Conservation (phyloP, 495 filamentous ascomycete species). For the Penicillium roqueforti region DNA sequence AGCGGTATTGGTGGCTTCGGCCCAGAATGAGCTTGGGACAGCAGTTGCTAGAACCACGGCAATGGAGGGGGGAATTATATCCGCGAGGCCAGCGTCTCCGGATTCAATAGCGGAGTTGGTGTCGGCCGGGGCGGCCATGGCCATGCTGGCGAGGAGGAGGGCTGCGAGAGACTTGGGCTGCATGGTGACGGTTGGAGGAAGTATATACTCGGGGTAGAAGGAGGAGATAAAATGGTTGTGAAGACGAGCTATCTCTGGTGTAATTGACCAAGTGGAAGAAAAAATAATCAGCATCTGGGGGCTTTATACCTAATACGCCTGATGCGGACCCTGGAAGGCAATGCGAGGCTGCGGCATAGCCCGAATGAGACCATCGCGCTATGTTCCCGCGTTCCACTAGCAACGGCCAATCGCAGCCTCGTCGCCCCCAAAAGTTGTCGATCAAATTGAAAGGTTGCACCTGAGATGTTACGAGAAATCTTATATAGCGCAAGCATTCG, state of each 20-base stretch:
- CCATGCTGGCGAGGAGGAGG: slow-evolving; percentile 18
- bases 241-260: not conserved
- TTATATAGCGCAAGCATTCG: not conserved
- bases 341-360: not conserved
- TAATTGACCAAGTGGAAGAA: not conserved
- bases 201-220: not conserved
- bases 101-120: not conserved
- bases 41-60: slow-evolving; percentile 16
- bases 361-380: not conserved
- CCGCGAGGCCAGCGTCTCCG: not conserved
- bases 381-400: not conserved
- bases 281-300: not conserved
- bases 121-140: slow-evolving; percentile 19
- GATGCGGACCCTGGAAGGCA: not conserved
- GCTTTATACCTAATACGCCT: slow-evolving; percentile 2
- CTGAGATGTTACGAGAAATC: too few species aligned
- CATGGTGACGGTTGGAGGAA: slow-evolving; percentile 13
- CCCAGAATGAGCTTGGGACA: slow-evolving; percentile 15
- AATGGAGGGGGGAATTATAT: slow-evolving; percentile 13
- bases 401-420: not conserved
- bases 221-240: not conserved
- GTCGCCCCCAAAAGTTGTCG: slow-evolving; percentile 1
- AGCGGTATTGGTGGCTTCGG: slow-evolving; percentile 9
- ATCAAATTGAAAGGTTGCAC: not conserved
- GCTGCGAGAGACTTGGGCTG: slow-evolving; percentile 22